Percentiles rank a stretch among this genome's conserved stretches.
These are phyloP conservation scores for Rhizomucor pusillus DNA, from an alignment of 371 early-diverging fungal species.

Conservation along the genomic window DNA sequence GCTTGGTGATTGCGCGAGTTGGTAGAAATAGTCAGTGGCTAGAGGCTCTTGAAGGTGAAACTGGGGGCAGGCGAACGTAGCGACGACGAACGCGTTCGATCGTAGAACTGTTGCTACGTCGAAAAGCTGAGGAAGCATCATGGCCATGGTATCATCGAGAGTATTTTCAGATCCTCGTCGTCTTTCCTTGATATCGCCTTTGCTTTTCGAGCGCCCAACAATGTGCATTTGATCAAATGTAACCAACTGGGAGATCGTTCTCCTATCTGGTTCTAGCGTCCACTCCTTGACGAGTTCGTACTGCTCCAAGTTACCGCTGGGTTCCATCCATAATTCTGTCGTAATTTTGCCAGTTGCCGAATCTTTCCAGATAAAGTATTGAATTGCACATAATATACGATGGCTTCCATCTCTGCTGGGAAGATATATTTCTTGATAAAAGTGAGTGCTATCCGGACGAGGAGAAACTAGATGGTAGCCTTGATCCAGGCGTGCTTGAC, in stretches of 20 bases:
- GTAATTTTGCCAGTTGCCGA: slow-evolving; percentile 52
- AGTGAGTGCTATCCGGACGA: slow-evolving; percentile 57
- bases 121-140: slow-evolving; percentile 45
- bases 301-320: slow-evolving; percentile 38
- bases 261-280: slow-evolving; percentile 59
- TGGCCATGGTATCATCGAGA: slow-evolving; percentile 13
- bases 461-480: slow-evolving; percentile 54
- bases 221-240: slow-evolving; percentile 77
- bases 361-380: slow-evolving; percentile 72
- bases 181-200: slow-evolving; percentile 29
- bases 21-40: too few species aligned
- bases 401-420: slow-evolving; percentile 10
- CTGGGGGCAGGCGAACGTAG: slow-evolving; percentile 43
- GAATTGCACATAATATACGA: slow-evolving; percentile 49
- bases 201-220: slow-evolving; percentile 47
- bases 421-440: slow-evolving; percentile 62
- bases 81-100: slow-evolving; percentile 40
- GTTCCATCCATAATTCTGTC: slow-evolving; percentile 82
- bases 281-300: slow-evolving; percentile 44
- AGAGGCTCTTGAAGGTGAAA: slow-evolving; percentile 10
- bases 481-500: slow-evolving; percentile 67
- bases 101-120: slow-evolving; percentile 46
- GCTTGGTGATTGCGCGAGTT: too few species aligned
- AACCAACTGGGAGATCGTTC: slow-evolving; percentile 63
- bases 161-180: neutral